Evolutionary conservation across 306 rosid species (phyloP), one percentile per base, ranked within the genome.

Genomic region (Castanea mollissima): DNA sequence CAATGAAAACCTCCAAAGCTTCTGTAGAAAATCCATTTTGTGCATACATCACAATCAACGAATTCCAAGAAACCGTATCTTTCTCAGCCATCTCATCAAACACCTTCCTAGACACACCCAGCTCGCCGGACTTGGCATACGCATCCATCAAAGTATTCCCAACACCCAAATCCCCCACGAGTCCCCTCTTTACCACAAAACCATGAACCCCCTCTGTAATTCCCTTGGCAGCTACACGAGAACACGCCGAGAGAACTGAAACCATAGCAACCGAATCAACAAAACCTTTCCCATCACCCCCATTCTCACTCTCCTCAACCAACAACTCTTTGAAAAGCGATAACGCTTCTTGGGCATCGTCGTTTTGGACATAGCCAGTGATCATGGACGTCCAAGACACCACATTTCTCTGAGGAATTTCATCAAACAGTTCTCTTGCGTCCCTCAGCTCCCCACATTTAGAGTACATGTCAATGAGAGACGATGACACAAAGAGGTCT

Each of bases 81-180:
- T 78, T 91, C 81, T 80, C 90, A 55, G 77, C 79, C 88, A 94
- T 91, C 70, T 87, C 88, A 82, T 89, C 92, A 85, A 94, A 94
- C 76, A 94, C 90, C 71, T 89, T 86, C 85, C 87, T 91, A 10
- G 94, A 88, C 74, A 82, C 80, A 46, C 51, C 23, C 27, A 78
- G 79, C 81, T 89, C 87, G n/a, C 96, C 84, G 46, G 91, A 92
- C 86, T 89, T 92, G 15, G 98, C 93, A 85, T 91, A 94, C 14
- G 97, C 93, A 81, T 92, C 98, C 89, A 92, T 87, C 90, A 94
- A 88, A 51, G 93, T 92, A 80, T 94, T 94, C 73, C 91, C 92
- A 80, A 88, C 90, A 1, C 89, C 86, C 72, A 83, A 77, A 73
- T 85, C 75, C 76, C 72, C 88, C 19, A 83, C 86, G 75, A 94